Percentiles rank a stretch among this genome's conserved stretches.
Evolutionary conservation across 768 basidiomycete species (phyloP).

Genomic region (Boletellus sp.): DNA sequence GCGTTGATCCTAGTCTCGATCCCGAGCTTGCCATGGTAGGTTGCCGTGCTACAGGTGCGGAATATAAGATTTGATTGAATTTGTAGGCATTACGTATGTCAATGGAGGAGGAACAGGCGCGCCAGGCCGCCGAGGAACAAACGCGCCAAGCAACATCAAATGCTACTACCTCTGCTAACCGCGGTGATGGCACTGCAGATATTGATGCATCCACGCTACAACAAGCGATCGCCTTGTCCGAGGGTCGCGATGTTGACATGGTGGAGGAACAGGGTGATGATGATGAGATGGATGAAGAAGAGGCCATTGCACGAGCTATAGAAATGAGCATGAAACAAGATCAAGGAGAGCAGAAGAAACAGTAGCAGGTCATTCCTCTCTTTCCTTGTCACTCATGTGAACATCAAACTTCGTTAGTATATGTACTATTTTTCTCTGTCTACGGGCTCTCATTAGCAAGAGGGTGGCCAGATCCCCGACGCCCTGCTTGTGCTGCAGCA

Average conservation of each 20-base stretch:
- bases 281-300: constrained; percentile 79
- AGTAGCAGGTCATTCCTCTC: constrained; percentile 10
- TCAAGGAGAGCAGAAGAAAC: constrained; percentile 41
- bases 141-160: constrained; percentile 27
- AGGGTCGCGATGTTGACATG: constrained; percentile 52
- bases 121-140: constrained; percentile 51
- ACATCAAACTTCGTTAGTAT: constrained; percentile 1
- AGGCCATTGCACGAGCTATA: constrained; percentile 86
- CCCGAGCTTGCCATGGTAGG: constrained; percentile 95
- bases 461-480: constrained; percentile 16
- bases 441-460: background rate
- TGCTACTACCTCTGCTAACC: constrained; percentile 21
- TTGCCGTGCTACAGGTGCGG: background rate
- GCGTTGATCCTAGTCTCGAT: constrained; percentile 92
- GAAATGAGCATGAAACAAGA: constrained; percentile 86
- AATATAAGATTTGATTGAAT: background rate
- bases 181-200: constrained; percentile 34
- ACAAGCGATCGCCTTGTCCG: constrained; percentile 74
- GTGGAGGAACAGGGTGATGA: constrained; percentile 52
- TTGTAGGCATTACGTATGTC: constrained; percentile 92
- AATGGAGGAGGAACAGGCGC: constrained; percentile 89
- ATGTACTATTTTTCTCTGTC: constrained; percentile 2
- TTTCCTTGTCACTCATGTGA: background rate
- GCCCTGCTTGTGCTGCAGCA: background rate
- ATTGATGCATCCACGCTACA: constrained; percentile 64